Evolutionary conservation across 2,329 filamentous ascomycete species (phyloP).

Genomic region (Coccinonectria pachysandricola): DNA sequence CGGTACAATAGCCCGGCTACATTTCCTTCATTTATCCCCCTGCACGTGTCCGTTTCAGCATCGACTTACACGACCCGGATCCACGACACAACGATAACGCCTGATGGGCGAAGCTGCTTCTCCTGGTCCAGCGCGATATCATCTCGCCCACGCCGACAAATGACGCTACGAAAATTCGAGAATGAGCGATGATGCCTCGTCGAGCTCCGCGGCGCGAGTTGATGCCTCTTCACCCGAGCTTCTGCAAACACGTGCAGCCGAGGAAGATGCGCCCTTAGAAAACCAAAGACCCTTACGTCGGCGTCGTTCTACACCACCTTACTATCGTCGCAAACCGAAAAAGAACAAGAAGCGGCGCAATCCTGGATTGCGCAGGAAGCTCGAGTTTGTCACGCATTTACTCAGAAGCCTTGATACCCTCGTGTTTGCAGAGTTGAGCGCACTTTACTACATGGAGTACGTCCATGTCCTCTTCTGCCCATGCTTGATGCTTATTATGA

Average conservation of each 20-base stretch:
- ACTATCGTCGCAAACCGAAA: conserved; percentile 26
- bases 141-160: conserved; percentile 19
- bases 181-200: conserved; percentile 42
- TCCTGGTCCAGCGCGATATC: conserved; percentile 23
- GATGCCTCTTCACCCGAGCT: conserved; percentile 12
- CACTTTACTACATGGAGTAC: conserved; percentile 63
- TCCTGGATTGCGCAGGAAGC: conserved; percentile 43
- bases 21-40: too few relatives aligned
- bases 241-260: too few relatives aligned
- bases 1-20: too few relatives aligned
- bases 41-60: too few relatives aligned
- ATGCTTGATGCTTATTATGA: conserved; percentile 1
- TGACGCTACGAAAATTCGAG: conserved; percentile 29
- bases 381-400: conserved; percentile 50
- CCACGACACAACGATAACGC: too few relatives aligned
- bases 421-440: conserved; percentile 54
- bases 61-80: too few relatives aligned
- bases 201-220: conserved; percentile 28
- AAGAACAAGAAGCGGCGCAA: conserved; percentile 28
- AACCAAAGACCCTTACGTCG: too few relatives aligned
- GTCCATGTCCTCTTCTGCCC: conserved; percentile 13
- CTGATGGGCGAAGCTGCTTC: too few relatives aligned
- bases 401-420: conserved; percentile 52
- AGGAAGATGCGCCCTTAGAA: too few relatives aligned
- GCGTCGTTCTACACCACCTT: too few relatives aligned